phyloP scores from a whole-genome alignment of 768 basidiomycete genomes.

The Agrocybe pediades region DNA sequence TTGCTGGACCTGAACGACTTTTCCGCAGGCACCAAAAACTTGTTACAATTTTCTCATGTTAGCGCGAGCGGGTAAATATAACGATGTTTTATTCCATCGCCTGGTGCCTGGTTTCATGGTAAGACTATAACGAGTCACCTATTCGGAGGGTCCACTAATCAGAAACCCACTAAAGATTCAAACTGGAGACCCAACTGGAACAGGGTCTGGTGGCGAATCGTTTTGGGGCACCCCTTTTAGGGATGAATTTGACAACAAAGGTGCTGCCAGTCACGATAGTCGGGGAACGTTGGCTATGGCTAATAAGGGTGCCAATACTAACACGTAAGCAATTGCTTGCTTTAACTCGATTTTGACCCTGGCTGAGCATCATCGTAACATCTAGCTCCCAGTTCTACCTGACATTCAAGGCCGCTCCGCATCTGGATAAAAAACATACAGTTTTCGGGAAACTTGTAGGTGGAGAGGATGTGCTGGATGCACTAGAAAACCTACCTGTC shows the following conservation, averaged over 20 bases:
- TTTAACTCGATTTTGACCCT: not conserved
- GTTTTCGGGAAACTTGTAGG: conserved; percentile 98
- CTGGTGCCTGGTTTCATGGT: conserved; percentile 97
- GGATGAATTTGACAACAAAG: conserved; percentile 89
- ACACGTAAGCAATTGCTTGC: conserved; percentile 51
- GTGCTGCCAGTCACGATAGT: conserved; percentile 84
- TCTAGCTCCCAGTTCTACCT: conserved; percentile 90
- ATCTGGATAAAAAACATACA: conserved; percentile 92
- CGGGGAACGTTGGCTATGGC: conserved; percentile 94
- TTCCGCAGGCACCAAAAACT: conserved; percentile 88
- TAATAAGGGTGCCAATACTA: conserved; percentile 89
- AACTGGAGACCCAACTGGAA: conserved; percentile 97
- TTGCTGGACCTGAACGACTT: not conserved
- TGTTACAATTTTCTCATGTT: conserved; percentile 99
- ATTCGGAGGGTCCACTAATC: conserved; percentile 1
- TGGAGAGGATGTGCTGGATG: conserved; percentile 87
- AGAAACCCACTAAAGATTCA: conserved; percentile 69
- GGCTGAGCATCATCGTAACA: not conserved
- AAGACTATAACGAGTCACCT: conserved; percentile 10
- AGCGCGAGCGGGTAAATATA: conserved; percentile 87
- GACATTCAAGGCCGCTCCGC: conserved; percentile 80
- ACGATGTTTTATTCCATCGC: conserved; percentile 88
- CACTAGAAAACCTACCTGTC: conserved; percentile 77
- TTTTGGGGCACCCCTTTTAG: conserved; percentile 96
- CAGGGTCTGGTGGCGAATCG: conserved; percentile 89